phyloP scores from a whole-genome alignment of 2,329 filamentous ascomycete species.

The Fusarium coffeatum region DNA sequence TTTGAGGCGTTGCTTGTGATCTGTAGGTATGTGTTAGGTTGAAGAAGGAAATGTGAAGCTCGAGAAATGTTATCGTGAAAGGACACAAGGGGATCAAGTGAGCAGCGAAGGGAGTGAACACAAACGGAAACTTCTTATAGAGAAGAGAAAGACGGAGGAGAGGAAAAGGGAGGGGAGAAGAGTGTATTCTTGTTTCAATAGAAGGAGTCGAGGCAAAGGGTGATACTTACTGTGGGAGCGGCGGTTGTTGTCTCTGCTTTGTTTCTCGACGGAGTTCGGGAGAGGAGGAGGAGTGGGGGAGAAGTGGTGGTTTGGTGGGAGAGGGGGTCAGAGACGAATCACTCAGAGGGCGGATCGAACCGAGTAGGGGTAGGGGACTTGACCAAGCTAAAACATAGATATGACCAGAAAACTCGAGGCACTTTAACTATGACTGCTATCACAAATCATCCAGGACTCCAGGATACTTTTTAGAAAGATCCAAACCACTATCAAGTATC shows the following conservation, averaged over 20 bases:
- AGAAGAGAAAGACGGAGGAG: not conserved
- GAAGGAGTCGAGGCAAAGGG: not conserved
- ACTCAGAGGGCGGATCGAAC: not conserved
- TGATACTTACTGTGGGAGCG: not conserved
- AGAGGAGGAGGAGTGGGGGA: not conserved
- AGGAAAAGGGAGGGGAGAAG: not conserved
- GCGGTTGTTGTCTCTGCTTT: slow-evolving; percentile 1
- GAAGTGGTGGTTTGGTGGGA: slow-evolving; percentile 6
- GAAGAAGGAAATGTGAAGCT: not conserved
- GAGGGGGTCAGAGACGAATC: not conserved
- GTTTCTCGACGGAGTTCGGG: slow-evolving; percentile 2
- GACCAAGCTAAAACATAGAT: slow-evolving; percentile 3
- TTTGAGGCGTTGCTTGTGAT: not conserved
- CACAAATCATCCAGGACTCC: not conserved
- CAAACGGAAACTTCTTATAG: not conserved
- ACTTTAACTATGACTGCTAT: not conserved
- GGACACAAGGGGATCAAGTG: not conserved
- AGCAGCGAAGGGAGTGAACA: not conserved
- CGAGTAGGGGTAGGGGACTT: not conserved
- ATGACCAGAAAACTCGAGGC: slow-evolving; percentile 1
- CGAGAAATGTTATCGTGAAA: not conserved
- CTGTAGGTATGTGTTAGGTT: not conserved
- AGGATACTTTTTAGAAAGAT: not conserved
- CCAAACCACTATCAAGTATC: not conserved
- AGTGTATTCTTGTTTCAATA: not conserved